These are phyloP conservation scores for Plasmodium fragile DNA, from an alignment of 169 alveolate genomes.

Conservation along the genomic window DNA sequence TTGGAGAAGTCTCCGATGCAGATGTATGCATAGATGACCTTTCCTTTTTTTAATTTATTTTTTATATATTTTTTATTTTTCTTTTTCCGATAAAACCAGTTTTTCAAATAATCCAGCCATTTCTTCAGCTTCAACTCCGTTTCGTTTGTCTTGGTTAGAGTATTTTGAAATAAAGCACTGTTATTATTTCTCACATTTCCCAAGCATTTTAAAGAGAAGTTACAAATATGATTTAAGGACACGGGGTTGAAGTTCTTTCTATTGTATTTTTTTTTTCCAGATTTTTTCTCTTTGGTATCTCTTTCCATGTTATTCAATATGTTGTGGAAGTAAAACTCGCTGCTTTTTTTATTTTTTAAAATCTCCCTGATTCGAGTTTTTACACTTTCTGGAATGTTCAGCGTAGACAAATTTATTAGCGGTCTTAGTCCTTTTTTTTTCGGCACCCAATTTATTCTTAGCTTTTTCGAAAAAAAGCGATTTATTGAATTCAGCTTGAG, in stretches of 20 bases:
- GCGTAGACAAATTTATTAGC: slow-evolving; percentile 53
- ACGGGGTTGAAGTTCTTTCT: slow-evolving; percentile 62
- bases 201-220: slow-evolving; percentile 48
- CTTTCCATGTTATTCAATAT: slow-evolving; percentile 56
- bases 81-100: slow-evolving; percentile 59
- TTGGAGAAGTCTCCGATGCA: slow-evolving; percentile 75
- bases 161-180: slow-evolving; percentile 41
- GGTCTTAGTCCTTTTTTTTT: slow-evolving; percentile 74
- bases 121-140: slow-evolving; percentile 43
- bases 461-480: slow-evolving; percentile 45
- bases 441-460: slow-evolving; percentile 75
- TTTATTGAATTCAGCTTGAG: slow-evolving; percentile 39
- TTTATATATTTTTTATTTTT: slow-evolving; percentile 49
- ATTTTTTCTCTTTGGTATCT: slow-evolving; percentile 35
- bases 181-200: slow-evolving; percentile 55
- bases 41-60: slow-evolving; percentile 64
- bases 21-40: slow-evolving; percentile 61
- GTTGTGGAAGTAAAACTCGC: slow-evolving; percentile 65
- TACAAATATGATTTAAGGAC: slow-evolving; percentile 58
- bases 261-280: slow-evolving; percentile 37
- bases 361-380: slow-evolving; percentile 34
- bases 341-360: slow-evolving; percentile 62
- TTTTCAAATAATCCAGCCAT: slow-evolving; percentile 42
- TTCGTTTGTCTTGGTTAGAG: slow-evolving; percentile 60
- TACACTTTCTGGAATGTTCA: slow-evolving; percentile 57